Evolutionary conservation across 2,329 filamentous ascomycete genomes (phyloP), one percentile per base, ranked within the genome.

Genomic region (Colletotrichum scovillei): DNA sequence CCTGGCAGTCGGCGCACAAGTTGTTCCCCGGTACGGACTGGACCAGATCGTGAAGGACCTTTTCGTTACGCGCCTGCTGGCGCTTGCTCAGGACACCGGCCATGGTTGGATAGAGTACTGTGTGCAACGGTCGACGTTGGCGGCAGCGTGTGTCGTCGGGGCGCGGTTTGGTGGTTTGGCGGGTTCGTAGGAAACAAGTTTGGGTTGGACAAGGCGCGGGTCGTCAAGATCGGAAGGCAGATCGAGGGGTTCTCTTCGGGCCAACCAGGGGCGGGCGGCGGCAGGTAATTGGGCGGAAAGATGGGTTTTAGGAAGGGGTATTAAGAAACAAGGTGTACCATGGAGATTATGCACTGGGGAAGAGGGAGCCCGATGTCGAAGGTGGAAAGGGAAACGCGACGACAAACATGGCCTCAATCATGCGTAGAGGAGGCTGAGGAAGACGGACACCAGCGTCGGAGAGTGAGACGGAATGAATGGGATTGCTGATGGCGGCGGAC

Each of bases 61-160:
- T 94, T 87, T 99, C 97, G 84, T 99, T 98, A 85, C 97, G 95
- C 88, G 94, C 95, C 89, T 98, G 96, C 86, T 98, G 95, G 85
- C 97, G 95, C 89, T 98, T 99, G 88, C 92, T 98, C 82, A 97
- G 88, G 57, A 91, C 88, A 68, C 90, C 88, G 69, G 94, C 89
- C 94, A 95, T 97, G 76, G 11, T 75, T 24, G 63, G 67, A 53
- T 63, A 7, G 30, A 35, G 35, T 22, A 57, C 22, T 60, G 9
- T 35, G 65, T 70, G 46, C 60, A 70, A 62, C 70, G 67, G 56
- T 70, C 46, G 60, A 70, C 55, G 67, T 67, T 24, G 72, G 28
- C 30, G 38, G 38, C 28, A 58, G 57, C 19, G 30, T 58, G 24
- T 58, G 3, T 32, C 26, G 46, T 57, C 19, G 42, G 42, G 8